Evolutionary conservation across 2,329 filamentous ascomycete genomes (phyloP).

Genomic region (Xylariaceae sp.): DNA sequence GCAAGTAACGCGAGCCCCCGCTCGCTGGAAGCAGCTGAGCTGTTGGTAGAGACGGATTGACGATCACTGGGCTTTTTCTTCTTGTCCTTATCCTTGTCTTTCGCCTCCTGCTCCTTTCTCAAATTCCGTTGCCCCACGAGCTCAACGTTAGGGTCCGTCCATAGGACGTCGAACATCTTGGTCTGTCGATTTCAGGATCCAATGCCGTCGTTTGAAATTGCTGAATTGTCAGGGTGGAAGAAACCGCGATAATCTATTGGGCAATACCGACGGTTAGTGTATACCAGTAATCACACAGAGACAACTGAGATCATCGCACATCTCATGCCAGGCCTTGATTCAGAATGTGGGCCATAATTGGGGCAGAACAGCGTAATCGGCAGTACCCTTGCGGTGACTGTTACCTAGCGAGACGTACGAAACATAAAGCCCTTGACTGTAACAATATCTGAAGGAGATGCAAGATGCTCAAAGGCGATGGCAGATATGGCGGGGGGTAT

Average conservation of each 20-base stretch:
- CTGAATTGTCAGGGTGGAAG: neutral
- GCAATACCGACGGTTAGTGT: neutral
- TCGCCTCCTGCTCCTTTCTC: conserved; percentile 42
- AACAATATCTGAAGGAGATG: neutral
- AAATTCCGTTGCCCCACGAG: conserved; percentile 48
- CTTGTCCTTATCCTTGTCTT: conserved; percentile 32
- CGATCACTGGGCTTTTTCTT: conserved; percentile 28
- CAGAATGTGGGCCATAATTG: neutral
- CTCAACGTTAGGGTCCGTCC: conserved; percentile 51
- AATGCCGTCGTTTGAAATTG: neutral
- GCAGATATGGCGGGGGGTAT: neutral
- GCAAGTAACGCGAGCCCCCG: conserved; percentile 42
- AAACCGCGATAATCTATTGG: neutral
- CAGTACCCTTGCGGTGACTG: neutral
- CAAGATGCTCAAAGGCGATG: neutral
- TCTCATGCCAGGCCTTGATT: conserved; percentile 6
- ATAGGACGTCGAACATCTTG: conserved; percentile 54
- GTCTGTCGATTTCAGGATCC: neutral
- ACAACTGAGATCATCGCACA: neutral
- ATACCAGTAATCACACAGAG: neutral
- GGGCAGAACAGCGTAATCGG: neutral
- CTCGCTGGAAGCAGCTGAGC: conserved; percentile 39
- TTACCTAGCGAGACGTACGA: neutral
- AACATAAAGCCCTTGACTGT: neutral
- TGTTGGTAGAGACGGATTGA: conserved; percentile 40